Evolutionary conservation across 768 basidiomycete species (phyloP), one percentile per base, ranked within the genome.

Genomic region (Podaxis sp.): DNA sequence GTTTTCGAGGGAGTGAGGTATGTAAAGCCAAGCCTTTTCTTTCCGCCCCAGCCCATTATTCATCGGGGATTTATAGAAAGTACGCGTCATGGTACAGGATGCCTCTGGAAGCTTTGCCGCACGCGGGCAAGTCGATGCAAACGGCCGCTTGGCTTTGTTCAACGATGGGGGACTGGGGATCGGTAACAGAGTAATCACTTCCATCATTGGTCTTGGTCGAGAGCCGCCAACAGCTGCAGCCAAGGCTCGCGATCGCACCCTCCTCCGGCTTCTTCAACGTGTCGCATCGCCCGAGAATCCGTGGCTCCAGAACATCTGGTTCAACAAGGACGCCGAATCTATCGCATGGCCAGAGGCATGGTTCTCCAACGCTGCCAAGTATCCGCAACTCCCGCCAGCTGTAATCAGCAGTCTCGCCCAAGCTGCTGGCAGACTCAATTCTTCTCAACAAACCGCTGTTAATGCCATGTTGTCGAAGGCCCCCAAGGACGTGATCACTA

Each of bases 201-300:
- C 87, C 8, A 76, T 65, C 43, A 57, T 60, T 38, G 62, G 64
- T 27, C 41, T 78, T 64, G 88, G 87, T 0, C 79, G 77, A 37
- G 86, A 82, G 43, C 80, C 75, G 41, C 83, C 82, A 1, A 91
- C 90, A 3, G 69, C 66, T 22, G 88, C 90, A 27, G 88, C 90
- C 64, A 71, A 72, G 3, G 75, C 79, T 51, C 79, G 78, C 25
- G 78, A 75, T 0, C 73, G 70, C 0, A 74, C 75, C 25, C 61
- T 84, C 41, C 77, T 82, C 38, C 72, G 71, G 4, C 73, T 80
- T 51, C 73, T 84, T 3, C 82, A 84, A 63, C 80, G 81, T 1
- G 55, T 67, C 27, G 57, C 72, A 1, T 66, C 73, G 3, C 65
- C 79, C 11, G 71, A 78, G 15, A 83, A 76, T 64, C 76, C 80